Evolutionary conservation across 805 yeast species (phyloP), one percentile per base, ranked within the genome.

Genomic region (Candida sphagnicola): DNA sequence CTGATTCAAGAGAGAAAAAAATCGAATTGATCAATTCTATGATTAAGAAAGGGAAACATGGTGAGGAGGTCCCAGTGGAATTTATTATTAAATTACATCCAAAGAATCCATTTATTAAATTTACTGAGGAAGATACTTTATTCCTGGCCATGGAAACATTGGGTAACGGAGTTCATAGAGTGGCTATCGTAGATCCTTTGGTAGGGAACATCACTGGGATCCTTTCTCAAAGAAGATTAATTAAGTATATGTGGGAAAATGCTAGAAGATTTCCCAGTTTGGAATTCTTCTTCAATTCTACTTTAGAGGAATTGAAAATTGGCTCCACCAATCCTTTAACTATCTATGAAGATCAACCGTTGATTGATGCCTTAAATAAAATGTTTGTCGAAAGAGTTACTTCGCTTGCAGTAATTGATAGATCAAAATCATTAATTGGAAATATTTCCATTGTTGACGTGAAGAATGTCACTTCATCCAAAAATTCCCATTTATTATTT

Each of bases 391-490:
- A 84, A 47, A 78, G 87, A 47, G 88, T 93, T 18, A 83, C 95
- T 3, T 89, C 97, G 14, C 75, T 91, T 28, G 98, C 99, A 0
- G 96, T 93, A 10, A 85, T 91, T 36, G 98, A 93, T 65, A 67
- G 79, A 42, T 79, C 81, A 47, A 67, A 77, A 51, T 78, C 82
- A 52, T 68, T 91, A 42, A 67, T 93, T 35, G 99, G 98, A 33
- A 91, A 91, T 61, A 91, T 91, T 31, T 87, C 96, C 2, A 91
- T 90, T 15, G 95, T 95, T 0, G 99, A 91, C 62, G 97, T 90
- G 26, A 81, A 84, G 54, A 81, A 87, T 47, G 90, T 91, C 24
- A 82, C 95, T 11, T 80, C 84, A 46, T 81, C 95, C 26, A 85
- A 95, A 18, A 90, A 90, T 58, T 84, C 95, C 11, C 89, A 85